Evolutionary conservation across 768 basidiomycete species (phyloP), one percentile per base, ranked within the genome.

Genomic region (Thelephora ganbajun): DNA sequence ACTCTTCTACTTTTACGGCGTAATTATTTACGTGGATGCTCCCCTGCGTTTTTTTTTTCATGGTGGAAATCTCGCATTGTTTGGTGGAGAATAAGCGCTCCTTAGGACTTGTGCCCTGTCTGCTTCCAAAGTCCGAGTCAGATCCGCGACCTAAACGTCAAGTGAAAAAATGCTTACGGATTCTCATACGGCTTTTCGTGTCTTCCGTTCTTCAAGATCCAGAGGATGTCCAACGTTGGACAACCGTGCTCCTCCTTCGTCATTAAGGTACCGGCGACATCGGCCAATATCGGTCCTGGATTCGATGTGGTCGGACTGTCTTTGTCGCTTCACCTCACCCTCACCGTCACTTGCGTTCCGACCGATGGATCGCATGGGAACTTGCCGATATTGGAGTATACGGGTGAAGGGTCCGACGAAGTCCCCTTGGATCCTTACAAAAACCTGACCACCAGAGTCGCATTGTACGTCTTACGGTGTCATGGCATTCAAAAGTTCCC

Each of bases 251-350:
- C 7, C 39, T 54, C 60, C 12, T 76, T 91, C 65, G 72, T 69
- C 34, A 89, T 99, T 63, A 76, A 72, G 53, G 84, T 98, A 46
- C 94, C 94, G 9, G 91, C 91, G n/a, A 97, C 94, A 2, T 92
- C 93, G 53, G 94, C 94, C 54, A 99, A 99, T 69, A 92, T 99
- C 59, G 94, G 94, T 2, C 94, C 94, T 35, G 94, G 94, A 20
- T 99, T 99, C 65, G 96, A 99, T 63, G 96, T 98, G 53, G 91
- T 97, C 54, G 96, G 96, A n/a, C 82, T 99, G 53, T 93, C 94
- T 0, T 79, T 98, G 19, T 90, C 89, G 1, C 76, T 96, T 26
- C 73, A 81, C 54, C 76, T 97, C 55, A 81, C 78, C 13, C 72
- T 98, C 57, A 72, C 73, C 43, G 81, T 92, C 56, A 69, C 69